These are phyloP conservation scores for Setomelanomma holmii DNA, from an alignment of 2,329 filamentous ascomycete genomes.

Conservation along the genomic window DNA sequence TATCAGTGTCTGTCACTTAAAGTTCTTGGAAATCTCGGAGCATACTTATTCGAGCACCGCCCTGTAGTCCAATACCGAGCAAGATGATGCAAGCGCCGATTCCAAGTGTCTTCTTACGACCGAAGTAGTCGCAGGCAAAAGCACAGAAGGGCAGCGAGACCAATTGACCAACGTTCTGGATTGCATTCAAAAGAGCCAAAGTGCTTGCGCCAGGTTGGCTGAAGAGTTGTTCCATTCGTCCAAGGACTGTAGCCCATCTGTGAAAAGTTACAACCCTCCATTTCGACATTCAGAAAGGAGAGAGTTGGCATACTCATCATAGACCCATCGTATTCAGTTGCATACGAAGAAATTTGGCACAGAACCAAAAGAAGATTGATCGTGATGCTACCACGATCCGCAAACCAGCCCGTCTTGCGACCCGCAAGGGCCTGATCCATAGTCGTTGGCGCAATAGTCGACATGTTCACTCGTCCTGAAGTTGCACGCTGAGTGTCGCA, in stretches of 20 bases:
- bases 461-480: background rate
- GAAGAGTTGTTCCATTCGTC: conserved; percentile 11
- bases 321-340: conserved; percentile 16
- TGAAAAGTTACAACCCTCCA: background rate
- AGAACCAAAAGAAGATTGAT: conserved; percentile 12
- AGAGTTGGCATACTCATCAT: conserved; percentile 17
- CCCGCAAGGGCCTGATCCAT: conserved; percentile 7
- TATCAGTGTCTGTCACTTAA: background rate
- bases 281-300: background rate
- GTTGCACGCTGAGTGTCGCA: background rate
- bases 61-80: conserved; percentile 38
- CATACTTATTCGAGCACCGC: conserved; percentile 11
- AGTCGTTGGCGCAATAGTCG: background rate
- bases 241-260: conserved; percentile 9
- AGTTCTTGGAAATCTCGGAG: background rate
- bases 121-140: conserved; percentile 48
- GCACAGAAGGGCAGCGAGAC: conserved; percentile 30
- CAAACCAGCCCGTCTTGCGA: conserved; percentile 6
- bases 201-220: conserved; percentile 2
- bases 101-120: conserved; percentile 45
- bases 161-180: conserved; percentile 35
- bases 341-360: conserved; percentile 14
- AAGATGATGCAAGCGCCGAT: conserved; percentile 51
- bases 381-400: conserved; percentile 10
- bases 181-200: conserved; percentile 25